Base-by-base conservation (phyloP, 164 flowering plant species). In the Sedum album region DNA sequence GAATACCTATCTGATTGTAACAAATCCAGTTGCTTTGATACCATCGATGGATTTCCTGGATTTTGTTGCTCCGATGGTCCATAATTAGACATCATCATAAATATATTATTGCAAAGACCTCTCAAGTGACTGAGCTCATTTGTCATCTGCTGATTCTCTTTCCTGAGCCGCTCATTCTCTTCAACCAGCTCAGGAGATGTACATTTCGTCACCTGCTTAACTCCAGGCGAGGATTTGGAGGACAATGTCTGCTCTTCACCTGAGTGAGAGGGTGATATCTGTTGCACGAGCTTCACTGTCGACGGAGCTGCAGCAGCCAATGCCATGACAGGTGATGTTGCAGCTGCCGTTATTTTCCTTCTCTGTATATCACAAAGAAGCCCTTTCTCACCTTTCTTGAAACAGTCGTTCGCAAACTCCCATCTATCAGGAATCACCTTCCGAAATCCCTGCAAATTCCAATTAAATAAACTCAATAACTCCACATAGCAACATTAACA, bases 381-480 rank as follows among this genome's bases (percentile, higher is more conserved):
- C 10, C 60, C 73, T 72, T 84, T 88, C 67, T 87, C 82, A 15
- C 92, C 94, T 71, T 81, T 70, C 26, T 74, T 76, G 75, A 90
- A 90, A 71, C 79, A 84, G 10, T 90, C 97, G 57, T 90, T 83
- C 7, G 89, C 92, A 75, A 90, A 88, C 66, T 90, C 97, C 97
- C 97, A 90, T 51, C 93, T 82, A 69, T 90, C 97, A 42, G 97
- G 89, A 25, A 84, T 92, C 10, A 82, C 82, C 68, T 88, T 88
- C n/a, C 90, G 75, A 62, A 88, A 86, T 33, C 93, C 93, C 89
- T 85, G 25, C 31, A 49, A 17, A 67, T 14, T 15, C n/a, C 3
- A 5, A 30, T 36, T 0, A 31, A 31, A 66, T 15, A 14, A 44
- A 13, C 0, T 44, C 15, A 13, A 15, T 17, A 44, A 44, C 17